Evolutionary conservation across 106 monocot genomes (phyloP).

Genomic region (Dactylorhiza incarnata): DNA sequence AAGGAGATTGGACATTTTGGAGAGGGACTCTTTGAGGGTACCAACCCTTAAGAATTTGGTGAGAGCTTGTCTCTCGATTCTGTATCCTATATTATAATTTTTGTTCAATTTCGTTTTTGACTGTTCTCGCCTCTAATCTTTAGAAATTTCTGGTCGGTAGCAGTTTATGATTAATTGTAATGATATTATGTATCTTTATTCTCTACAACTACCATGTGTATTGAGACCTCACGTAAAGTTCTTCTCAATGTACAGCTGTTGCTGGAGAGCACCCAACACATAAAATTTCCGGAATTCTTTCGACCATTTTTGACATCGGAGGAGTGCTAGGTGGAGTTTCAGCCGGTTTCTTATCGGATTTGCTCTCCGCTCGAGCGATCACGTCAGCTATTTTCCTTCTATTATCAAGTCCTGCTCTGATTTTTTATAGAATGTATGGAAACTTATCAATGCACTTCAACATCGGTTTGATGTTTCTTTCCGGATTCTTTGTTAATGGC

Average conservation of each 20-base stretch:
- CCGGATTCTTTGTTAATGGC: slow-evolving; percentile 90
- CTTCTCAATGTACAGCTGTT: slow-evolving; percentile 41
- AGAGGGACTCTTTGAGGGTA: no score
- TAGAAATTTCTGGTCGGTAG: no score
- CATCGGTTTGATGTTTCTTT: slow-evolving; percentile 67
- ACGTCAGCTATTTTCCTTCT: slow-evolving; percentile 68
- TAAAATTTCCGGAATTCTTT: slow-evolving; percentile 75
- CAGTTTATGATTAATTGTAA: no score
- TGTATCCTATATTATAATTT: no score
- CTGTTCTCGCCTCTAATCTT: no score
- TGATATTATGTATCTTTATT: not conserved
- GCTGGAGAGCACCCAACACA: slow-evolving; percentile 70
- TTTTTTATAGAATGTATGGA: slow-evolving; percentile 58
- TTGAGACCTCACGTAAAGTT: not conserved
- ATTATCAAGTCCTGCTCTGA: slow-evolving; percentile 65
- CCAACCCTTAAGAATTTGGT: no score
- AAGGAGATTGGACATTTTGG: no score
- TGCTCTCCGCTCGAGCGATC: slow-evolving; percentile 52
- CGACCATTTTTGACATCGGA: slow-evolving; percentile 83
- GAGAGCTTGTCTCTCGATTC: no score
- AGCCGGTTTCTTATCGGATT: slow-evolving; percentile 84
- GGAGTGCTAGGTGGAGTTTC: slow-evolving; percentile 84
- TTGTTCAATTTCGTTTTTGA: no score
- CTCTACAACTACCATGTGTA: not conserved
- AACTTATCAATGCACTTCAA: slow-evolving; percentile 51